These are phyloP conservation scores for Selaginella moellendorffii DNA, from an alignment of 75 land plant species.

Conservation along the genomic window DNA sequence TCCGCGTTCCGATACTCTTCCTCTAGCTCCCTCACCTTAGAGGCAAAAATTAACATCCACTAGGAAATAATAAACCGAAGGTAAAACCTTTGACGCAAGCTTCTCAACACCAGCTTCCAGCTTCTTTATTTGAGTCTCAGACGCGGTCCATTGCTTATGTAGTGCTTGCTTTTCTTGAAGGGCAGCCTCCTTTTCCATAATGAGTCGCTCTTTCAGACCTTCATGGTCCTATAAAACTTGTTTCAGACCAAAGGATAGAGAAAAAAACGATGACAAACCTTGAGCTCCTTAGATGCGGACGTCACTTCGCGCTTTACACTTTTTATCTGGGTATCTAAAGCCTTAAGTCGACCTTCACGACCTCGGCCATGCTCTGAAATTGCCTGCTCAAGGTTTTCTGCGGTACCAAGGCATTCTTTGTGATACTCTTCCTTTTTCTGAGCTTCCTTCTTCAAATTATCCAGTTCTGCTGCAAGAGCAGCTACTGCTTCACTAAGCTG, in stretches of 20 bases:
- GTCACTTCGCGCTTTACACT: conserved; percentile 45
- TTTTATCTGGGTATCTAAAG: conserved; percentile 59
- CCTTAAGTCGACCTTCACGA: conserved; percentile 46
- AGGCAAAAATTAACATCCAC: no score
- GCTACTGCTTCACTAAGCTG: conserved; percentile 66
- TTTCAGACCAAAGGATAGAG: background rate
- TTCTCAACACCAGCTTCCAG: conserved; percentile 43
- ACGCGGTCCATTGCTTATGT: conserved; percentile 36
- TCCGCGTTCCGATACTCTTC: conserved; percentile 44
- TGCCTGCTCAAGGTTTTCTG: conserved; percentile 38
- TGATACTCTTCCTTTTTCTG: conserved; percentile 35
- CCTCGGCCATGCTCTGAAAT: conserved; percentile 48
- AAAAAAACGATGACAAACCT: conserved; percentile 39
- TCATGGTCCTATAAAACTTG: conserved; percentile 46
- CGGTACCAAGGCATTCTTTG: conserved; percentile 31
- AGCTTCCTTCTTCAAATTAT: conserved; percentile 31
- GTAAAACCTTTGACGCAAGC: conserved; percentile 38
- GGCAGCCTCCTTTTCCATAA: conserved; percentile 81
- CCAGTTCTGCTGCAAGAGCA: conserved; percentile 60
- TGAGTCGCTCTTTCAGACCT: conserved; percentile 64
- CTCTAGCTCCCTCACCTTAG: conserved; percentile 49
- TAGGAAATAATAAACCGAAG: no score
- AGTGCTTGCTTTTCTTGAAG: conserved; percentile 44
- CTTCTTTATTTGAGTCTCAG: conserved; percentile 36
- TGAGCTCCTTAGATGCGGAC: conserved; percentile 51